phyloP scores from a whole-genome alignment of 1,284 basidiomycete species.

The Rugosomyces carneus region DNA sequence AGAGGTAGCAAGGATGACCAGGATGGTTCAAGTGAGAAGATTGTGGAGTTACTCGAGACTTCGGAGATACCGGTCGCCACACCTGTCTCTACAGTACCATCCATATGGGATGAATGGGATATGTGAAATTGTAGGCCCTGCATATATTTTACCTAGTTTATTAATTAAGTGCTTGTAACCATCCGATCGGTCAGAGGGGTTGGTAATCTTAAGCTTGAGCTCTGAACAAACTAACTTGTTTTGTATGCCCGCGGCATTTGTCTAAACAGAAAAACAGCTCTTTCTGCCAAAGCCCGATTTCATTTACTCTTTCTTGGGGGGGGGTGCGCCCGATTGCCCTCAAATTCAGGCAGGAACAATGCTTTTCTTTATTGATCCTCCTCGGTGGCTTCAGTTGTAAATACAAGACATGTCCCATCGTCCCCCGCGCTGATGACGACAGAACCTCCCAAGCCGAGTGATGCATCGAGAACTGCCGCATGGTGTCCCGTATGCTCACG shows the following conservation, averaged over 20 bases:
- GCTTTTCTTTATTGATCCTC: conserved; percentile 16
- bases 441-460: conserved; percentile 61
- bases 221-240: too few species aligned
- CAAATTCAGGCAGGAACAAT: too few species aligned
- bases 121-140: background rate
- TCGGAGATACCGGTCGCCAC: conserved; percentile 40
- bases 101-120: conserved; percentile 61
- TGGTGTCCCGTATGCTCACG: conserved; percentile 83
- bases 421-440: conserved; percentile 82
- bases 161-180: too few species aligned
- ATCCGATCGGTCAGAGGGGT: too few species aligned
- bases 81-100: conserved; percentile 23
- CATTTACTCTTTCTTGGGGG: too few species aligned
- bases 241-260: too few species aligned
- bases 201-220: too few species aligned
- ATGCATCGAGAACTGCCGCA: conserved; percentile 74
- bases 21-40: conserved; percentile 49
- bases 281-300: too few species aligned
- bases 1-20: conserved; percentile 47
- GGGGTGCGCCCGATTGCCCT: too few species aligned
- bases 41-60: conserved; percentile 68
- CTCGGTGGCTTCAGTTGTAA: conserved; percentile 51
- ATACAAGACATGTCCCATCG: conserved; percentile 80
- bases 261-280: too few species aligned
- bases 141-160: too few species aligned